Conservation (phyloP, 371 early-diverging fungal genomes). For the Apophysomyces elegans region DNA sequence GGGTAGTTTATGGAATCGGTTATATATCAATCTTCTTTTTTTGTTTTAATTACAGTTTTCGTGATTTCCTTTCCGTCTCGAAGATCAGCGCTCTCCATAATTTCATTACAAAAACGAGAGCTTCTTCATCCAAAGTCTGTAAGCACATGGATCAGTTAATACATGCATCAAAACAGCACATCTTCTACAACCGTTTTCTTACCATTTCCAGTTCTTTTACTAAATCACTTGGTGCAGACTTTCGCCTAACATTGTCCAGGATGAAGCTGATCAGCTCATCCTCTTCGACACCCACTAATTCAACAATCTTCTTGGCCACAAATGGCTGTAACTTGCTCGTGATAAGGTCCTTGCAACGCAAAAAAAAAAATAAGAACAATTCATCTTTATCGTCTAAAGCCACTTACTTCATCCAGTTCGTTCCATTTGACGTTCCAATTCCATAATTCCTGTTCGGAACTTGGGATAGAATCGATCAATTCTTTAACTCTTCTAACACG, state of each 20-base stretch:
- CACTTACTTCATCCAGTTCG: slow-evolving; percentile 67
- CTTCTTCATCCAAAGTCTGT: slow-evolving; percentile 84
- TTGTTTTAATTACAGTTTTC: slow-evolving; percentile 27
- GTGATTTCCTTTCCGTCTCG: slow-evolving; percentile 74
- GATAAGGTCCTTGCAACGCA: slow-evolving; percentile 46
- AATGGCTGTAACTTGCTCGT: slow-evolving; percentile 74
- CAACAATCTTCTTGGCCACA: slow-evolving; percentile 77
- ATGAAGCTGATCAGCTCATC: slow-evolving; percentile 74
- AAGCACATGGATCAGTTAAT: background rate
- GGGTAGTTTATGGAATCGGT: background rate
- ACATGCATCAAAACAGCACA: background rate
- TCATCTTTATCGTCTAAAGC: background rate
- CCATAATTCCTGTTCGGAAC: slow-evolving; percentile 77
- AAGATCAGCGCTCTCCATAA: slow-evolving; percentile 86
- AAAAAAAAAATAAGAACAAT: background rate
- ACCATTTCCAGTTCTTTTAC: slow-evolving; percentile 75
- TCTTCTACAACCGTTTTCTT: slow-evolving; percentile 21
- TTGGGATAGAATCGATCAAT: slow-evolving; percentile 76
- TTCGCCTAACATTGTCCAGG: slow-evolving; percentile 61
- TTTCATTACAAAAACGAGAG: slow-evolving; percentile 80
- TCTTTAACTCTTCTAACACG: slow-evolving; percentile 62
- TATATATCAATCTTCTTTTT: background rate
- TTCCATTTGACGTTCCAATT: slow-evolving; percentile 81
- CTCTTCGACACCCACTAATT: slow-evolving; percentile 75
- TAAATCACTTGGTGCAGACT: slow-evolving; percentile 56